Evolutionary conservation across 768 basidiomycete species (phyloP).

Genomic region (Boletus pseudopeckii): DNA sequence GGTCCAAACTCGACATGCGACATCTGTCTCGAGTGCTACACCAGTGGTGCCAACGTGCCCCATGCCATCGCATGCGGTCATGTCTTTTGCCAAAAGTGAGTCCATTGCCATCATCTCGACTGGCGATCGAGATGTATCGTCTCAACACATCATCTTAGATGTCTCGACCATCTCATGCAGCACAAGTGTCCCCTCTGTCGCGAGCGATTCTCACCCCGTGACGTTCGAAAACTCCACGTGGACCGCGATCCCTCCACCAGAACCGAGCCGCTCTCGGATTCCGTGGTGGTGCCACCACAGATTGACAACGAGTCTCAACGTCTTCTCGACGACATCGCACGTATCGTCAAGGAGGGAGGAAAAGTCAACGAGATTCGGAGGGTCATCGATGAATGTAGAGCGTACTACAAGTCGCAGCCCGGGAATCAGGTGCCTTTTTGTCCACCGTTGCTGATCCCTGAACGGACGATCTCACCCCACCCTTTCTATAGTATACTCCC

Average conservation of each 20-base stretch:
- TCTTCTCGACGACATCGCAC: constrained; percentile 52
- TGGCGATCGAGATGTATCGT: constrained; percentile 4
- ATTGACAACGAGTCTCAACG: constrained; percentile 45
- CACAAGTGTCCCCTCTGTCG: constrained; percentile 65
- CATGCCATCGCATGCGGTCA: constrained; percentile 71
- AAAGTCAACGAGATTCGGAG: constrained; percentile 47
- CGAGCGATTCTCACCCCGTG: constrained; percentile 42
- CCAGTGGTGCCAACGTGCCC: constrained; percentile 49
- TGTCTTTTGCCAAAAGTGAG: constrained; percentile 55
- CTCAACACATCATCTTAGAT: constrained; percentile 37
- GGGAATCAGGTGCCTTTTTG: constrained; percentile 41
- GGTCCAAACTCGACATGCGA: constrained; percentile 67
- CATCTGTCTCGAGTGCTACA: constrained; percentile 68
- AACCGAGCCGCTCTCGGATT: constrained; percentile 23
- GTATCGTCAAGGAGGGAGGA: constrained; percentile 54
- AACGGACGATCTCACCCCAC: constrained; percentile 6
- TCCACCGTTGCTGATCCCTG: constrained; percentile 8
- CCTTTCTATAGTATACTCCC: constrained; percentile 42
- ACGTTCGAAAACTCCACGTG: constrained; percentile 56
- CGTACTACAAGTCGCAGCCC: constrained; percentile 46
- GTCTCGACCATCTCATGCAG: constrained; percentile 48
- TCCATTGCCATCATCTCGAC: constrained; percentile 18
- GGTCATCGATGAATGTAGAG: constrained; percentile 48
- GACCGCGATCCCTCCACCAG: constrained; percentile 41
- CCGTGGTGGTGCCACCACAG: constrained; percentile 12